Evolutionary conservation across 208 protist species (phyloP).

Genomic region (Trypanosoma melophagium): DNA sequence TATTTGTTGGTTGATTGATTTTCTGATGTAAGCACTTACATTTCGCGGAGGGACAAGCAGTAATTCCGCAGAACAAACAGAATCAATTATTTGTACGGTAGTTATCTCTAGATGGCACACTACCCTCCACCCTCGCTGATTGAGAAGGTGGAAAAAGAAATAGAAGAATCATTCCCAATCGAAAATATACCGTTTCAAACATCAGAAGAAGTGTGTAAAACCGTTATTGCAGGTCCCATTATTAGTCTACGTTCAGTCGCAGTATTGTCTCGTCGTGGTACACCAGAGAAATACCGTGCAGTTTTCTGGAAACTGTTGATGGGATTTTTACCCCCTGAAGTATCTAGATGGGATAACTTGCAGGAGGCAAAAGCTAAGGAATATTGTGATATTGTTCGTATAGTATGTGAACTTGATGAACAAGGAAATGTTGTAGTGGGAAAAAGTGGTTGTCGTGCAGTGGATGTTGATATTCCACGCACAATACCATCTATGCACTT

Average conservation of each 20-base stretch:
- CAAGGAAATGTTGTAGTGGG: slow-evolving; percentile 24
- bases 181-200: not conserved
- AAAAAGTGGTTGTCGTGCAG: slow-evolving; percentile 22
- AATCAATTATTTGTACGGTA: no score
- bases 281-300: slow-evolving; percentile 39
- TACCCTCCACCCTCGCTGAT: slow-evolving; percentile 25
- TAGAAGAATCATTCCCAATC: not conserved
- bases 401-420: slow-evolving; percentile 33
- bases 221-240: slow-evolving; percentile 5
- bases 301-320: slow-evolving; percentile 77
- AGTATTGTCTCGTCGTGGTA: slow-evolving; percentile 47
- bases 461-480: slow-evolving; percentile 82
- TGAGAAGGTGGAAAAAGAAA: not conserved
- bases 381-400: slow-evolving; percentile 38
- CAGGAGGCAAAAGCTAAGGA: slow-evolving; percentile 33
- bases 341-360: slow-evolving; percentile 35
- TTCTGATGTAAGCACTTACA: no score
- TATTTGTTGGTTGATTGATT: no score
- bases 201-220: slow-evolving; percentile 2
- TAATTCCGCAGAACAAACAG: no score
- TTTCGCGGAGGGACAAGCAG: no score
- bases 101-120: slow-evolving; percentile 7
- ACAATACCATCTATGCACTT: slow-evolving; percentile 84
- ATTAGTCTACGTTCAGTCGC: slow-evolving; percentile 26
- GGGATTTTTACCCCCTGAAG: slow-evolving; percentile 51